Base-by-base conservation (phyloP, 192 early-diverging fungal species). In the Backusella australiensis region DNA sequence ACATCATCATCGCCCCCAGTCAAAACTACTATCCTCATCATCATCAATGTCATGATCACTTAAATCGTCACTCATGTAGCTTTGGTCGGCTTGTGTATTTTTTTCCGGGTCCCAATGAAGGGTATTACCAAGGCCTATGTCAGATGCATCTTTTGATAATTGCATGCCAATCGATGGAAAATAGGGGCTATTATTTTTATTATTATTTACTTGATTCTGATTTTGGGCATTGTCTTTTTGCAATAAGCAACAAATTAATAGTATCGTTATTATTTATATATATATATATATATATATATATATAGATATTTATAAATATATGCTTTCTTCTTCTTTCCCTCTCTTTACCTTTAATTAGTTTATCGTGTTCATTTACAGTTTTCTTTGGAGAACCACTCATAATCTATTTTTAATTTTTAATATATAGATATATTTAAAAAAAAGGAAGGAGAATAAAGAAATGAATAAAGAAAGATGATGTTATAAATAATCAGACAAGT, bases 1-100 rank as follows among this genome's bases (percentile, higher is more conserved):
- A 65, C 39, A 42, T 74, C 76, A 17, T 75, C 72, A 44, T 76
- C 79, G 46, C 77, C 74, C 72, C 72, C 80, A 81, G 14, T 81
- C 76, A 74, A 81, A 81, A 7, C 70, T 74, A 6, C 52, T 56
- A 44, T 81, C 75, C 3, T 80, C 79, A 34, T 76, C 74, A 42
- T 26, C 41, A 32, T 72, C 59, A 46, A 42, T 70, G 21, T 38
- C 21, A 21, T 39, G 35, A 17, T 71, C 23, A 1, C 38, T 44
- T 21, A 32, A 34, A 46, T 72, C 26, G 70, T 72, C 44, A 46
- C 21, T 46, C 9, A 49, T 69, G 34, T 36, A 23, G 19, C 19
- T 39, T 21, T 23, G 35, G 35, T 41, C 26, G 35, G 6, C 68
- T 36, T 35, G 19, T 36, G 4, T 12, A 12, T 72, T 34, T 39